Percentiles rank a stretch among this genome's conserved stretches.
Evolutionary conservation across 495 filamentous ascomycete species (phyloP).

Genomic region (Podospora appendiculata): DNA sequence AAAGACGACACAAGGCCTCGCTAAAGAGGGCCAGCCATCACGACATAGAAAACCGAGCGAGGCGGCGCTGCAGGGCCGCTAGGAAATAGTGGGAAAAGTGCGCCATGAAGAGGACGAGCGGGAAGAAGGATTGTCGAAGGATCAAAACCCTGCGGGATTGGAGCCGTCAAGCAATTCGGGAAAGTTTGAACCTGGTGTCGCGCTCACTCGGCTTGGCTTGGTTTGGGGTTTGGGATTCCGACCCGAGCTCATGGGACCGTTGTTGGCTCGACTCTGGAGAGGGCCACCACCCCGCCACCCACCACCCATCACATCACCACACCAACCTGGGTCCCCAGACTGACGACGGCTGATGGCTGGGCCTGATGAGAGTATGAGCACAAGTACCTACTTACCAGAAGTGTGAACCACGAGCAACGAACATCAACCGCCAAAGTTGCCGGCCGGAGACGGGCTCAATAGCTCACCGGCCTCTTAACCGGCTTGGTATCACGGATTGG

Average conservation of each 20-base stretch:
- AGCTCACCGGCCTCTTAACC: not conserved
- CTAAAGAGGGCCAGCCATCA: too few relatives aligned
- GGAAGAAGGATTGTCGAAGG: not conserved
- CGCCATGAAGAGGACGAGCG: not conserved
- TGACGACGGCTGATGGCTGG: too few relatives aligned
- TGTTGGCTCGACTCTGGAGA: not conserved
- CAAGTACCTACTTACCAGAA: too few relatives aligned
- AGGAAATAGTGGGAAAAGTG: not conserved
- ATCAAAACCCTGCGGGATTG: not conserved
- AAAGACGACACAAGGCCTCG: too few relatives aligned
- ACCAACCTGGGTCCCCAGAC: too few relatives aligned
- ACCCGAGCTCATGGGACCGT: conserved; percentile 8
- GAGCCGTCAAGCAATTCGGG: too few relatives aligned
- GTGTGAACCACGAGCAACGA: not conserved
- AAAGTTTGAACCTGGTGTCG: not conserved
- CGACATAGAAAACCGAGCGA: too few relatives aligned
- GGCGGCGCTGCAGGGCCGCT: not conserved
- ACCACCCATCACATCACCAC: too few relatives aligned
- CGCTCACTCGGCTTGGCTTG: not conserved
- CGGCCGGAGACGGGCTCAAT: not conserved
- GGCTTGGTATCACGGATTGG: not conserved
- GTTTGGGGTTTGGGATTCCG: not conserved
- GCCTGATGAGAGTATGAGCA: not conserved
- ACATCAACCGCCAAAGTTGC: not conserved
- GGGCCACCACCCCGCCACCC: not conserved